A percentile compares a stretch with the other conserved stretches of the same genome.
Evolutionary conservation across 2,329 filamentous ascomycete species (phyloP).

Genomic region (Pestalotiopsis sp.): DNA sequence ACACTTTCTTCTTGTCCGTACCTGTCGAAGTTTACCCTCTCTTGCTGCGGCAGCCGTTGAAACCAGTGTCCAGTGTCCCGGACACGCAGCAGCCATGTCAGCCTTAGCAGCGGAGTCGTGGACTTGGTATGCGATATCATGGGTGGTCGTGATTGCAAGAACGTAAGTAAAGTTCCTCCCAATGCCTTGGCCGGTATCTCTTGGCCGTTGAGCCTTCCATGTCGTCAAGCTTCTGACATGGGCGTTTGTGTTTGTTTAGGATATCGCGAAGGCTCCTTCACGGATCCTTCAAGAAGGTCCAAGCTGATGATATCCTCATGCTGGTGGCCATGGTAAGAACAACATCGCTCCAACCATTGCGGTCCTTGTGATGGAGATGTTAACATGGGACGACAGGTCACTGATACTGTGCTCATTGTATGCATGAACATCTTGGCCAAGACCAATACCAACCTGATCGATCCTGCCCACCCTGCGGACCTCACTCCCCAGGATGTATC

Average conservation of each 20-base stretch:
- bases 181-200: neutral
- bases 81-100: slow-evolving; percentile 4
- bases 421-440: slow-evolving; percentile 9
- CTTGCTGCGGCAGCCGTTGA: slow-evolving; percentile 4
- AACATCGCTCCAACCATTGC: neutral
- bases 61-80: neutral
- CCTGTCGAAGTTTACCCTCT: neutral
- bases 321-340: slow-evolving; percentile 9
- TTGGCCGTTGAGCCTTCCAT: neutral
- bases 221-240: neutral
- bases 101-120: slow-evolving; percentile 7
- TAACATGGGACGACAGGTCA: neutral
- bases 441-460: slow-evolving; percentile 10
- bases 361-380: neutral
- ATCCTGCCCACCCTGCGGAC: neutral
- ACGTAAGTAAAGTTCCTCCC: slow-evolving; percentile 2
- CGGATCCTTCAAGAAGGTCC: slow-evolving; percentile 13
- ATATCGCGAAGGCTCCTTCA: slow-evolving; percentile 8
- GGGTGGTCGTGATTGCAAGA: slow-evolving; percentile 5
- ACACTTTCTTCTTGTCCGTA: neutral
- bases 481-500: slow-evolving; percentile 48
- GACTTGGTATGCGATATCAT: slow-evolving; percentile 9
- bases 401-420: slow-evolving; percentile 8
- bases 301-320: slow-evolving; percentile 12
- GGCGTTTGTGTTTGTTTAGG: neutral